phyloP scores from a whole-genome alignment of 176 grass and related monocot genomes.

The Aechmea fasciata region DNA sequence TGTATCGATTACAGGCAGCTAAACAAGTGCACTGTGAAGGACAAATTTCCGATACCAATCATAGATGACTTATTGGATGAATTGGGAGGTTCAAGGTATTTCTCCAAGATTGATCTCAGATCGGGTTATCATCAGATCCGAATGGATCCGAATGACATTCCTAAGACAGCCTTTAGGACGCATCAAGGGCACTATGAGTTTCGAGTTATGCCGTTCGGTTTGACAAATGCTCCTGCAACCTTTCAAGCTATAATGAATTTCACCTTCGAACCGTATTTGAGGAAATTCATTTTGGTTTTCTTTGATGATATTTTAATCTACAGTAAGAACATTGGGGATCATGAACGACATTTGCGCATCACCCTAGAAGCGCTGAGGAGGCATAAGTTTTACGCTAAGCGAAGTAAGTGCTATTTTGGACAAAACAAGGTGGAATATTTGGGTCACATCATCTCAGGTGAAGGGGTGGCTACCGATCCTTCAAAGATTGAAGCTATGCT shows the following conservation, averaged over 20 bases:
- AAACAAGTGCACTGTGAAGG: not conserved
- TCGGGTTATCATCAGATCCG: not conserved
- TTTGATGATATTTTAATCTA: conserved; percentile 7
- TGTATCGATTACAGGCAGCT: conserved; percentile 1
- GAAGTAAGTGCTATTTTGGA: not conserved
- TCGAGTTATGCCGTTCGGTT: not conserved
- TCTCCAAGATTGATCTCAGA: conserved; percentile 2
- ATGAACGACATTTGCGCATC: too few species aligned
- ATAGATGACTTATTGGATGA: conserved; percentile 1
- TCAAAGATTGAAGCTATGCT: not conserved
- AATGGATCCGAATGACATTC: not conserved
- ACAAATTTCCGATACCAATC: not conserved
- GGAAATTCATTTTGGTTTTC: too few species aligned
- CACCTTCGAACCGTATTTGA: not conserved
- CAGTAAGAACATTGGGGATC: not conserved
- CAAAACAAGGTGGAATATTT: not conserved
- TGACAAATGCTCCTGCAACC: not conserved
- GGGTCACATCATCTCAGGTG: not conserved
- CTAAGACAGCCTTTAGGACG: not conserved
- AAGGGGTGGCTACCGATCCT: not conserved
- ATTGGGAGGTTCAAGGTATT: not conserved
- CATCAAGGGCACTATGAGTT: conserved; percentile 6
- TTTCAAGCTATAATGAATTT: not conserved
- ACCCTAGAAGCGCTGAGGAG: too few species aligned
- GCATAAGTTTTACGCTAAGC: too few species aligned